A percentile compares a stretch with the other conserved stretches of the same genome.
Evolutionary conservation across 129 eudicot genomes (phyloP).

Genomic region (Chrysanthemum seticuspe): DNA sequence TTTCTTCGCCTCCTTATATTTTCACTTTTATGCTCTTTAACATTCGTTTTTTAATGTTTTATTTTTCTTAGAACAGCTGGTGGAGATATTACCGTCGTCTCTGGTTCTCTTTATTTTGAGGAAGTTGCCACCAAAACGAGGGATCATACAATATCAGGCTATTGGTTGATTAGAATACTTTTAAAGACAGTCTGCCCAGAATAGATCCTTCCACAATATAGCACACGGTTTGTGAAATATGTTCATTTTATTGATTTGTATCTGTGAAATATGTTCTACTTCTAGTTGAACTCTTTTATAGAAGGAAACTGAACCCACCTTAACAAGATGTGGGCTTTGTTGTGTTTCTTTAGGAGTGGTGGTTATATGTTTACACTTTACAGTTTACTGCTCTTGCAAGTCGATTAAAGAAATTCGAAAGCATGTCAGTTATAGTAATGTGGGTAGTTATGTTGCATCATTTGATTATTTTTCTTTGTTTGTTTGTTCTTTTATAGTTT

Average conservation of each 20-base stretch:
- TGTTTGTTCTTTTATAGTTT: neutral
- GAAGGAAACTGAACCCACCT: too few relatives aligned
- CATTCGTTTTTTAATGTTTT: neutral
- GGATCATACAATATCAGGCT: slow-evolving; percentile 76
- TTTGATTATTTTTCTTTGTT: neutral
- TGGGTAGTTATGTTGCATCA: neutral
- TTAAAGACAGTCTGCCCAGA: too few relatives aligned
- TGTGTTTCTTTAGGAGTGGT: neutral
- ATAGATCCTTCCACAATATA: too few relatives aligned
- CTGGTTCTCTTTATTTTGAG: slow-evolving; percentile 81
- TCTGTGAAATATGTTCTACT: too few relatives aligned
- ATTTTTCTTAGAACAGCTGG: slow-evolving; percentile 46
- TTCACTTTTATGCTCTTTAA: neutral
- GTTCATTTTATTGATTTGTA: slow-evolving; percentile 21
- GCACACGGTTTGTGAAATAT: slow-evolving; percentile 6
- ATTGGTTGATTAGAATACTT: slow-evolving; percentile 22
- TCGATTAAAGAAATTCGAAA: neutral
- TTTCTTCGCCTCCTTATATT: neutral
- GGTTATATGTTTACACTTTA: neutral
- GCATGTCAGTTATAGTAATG: neutral
- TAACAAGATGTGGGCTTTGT: neutral
- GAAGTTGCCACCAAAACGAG: slow-evolving; percentile 91
- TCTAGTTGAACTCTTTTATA: too few relatives aligned
- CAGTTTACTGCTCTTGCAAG: too few relatives aligned
- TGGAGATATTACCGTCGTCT: slow-evolving; percentile 82